These are phyloP conservation scores for Neurospora sp. DNA, from an alignment of 2,329 filamentous ascomycete genomes.

Conservation along the genomic window DNA sequence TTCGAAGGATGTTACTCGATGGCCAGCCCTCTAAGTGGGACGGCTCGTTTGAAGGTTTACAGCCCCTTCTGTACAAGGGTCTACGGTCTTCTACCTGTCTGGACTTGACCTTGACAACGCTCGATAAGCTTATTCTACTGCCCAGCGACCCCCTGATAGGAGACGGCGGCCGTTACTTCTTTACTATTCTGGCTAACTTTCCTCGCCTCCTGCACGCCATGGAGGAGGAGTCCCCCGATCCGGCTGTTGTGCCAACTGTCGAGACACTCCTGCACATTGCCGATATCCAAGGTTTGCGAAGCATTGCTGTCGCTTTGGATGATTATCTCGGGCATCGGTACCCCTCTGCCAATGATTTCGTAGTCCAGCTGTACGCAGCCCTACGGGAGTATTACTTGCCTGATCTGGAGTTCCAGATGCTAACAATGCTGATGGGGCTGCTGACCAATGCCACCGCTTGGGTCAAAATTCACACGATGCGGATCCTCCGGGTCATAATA, in stretches of 20 bases:
- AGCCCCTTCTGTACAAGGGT: constrained; percentile 82
- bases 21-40: constrained; percentile 83
- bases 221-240: constrained; percentile 51
- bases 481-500: constrained; percentile 74
- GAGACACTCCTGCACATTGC: constrained; percentile 63
- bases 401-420: constrained; percentile 68
- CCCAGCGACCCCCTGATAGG: constrained; percentile 76
- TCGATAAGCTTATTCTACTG: constrained; percentile 70
- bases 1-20: constrained; percentile 64
- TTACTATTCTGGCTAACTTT: constrained; percentile 82
- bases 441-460: constrained; percentile 81
- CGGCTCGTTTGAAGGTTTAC: constrained; percentile 75
- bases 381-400: constrained; percentile 74
- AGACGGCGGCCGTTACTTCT: constrained; percentile 71
- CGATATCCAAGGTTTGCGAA: constrained; percentile 57
- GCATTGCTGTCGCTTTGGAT: constrained; percentile 59
- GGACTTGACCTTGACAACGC: constrained; percentile 63
- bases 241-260: constrained; percentile 51
- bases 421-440: constrained; percentile 85
- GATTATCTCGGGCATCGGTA: constrained; percentile 61
- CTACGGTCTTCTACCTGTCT: constrained; percentile 78
- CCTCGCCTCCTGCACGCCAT: constrained; percentile 75
- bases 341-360: constrained; percentile 62
- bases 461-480: constrained; percentile 91
- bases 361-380: constrained; percentile 62